Percentiles rank a stretch among this genome's conserved stretches.
phyloP scores from a whole-genome alignment of 73 alveolate species.

The Tetrahymena thermophila region DNA sequence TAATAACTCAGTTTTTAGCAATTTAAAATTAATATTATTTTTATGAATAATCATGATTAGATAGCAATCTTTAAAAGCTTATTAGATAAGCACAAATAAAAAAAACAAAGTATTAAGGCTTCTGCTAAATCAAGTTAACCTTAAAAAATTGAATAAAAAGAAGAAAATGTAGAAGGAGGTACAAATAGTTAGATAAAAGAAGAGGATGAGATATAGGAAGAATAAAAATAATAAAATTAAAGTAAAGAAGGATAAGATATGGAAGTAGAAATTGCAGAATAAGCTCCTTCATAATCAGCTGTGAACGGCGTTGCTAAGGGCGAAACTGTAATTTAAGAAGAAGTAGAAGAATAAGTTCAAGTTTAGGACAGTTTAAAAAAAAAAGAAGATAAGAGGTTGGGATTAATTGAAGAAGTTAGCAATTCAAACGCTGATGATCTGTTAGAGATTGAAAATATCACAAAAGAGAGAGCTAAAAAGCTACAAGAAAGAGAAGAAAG shows the following conservation, averaged over 20 bases:
- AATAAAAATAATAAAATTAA: conserved; percentile 3
- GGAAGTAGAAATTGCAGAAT: not conserved
- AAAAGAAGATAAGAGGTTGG: not conserved
- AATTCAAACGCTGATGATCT: conserved; percentile 4
- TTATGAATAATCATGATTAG: not conserved
- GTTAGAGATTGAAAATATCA: not conserved
- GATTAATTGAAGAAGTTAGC: conserved; percentile 2
- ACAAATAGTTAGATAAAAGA: not conserved
- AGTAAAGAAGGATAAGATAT: not conserved
- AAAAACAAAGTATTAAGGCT: conserved; percentile 10
- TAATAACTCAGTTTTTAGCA: not conserved
- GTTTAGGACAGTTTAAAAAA: not conserved
- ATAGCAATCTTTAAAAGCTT: not conserved
- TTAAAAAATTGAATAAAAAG: conserved; percentile 11
- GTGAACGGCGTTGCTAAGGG: not conserved
- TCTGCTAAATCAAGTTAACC: not conserved
- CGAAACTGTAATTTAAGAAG: not conserved
- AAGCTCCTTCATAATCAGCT: not conserved
- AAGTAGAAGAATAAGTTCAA: not conserved
- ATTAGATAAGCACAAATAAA: conserved; percentile 9
- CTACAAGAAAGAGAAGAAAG: conserved; percentile 28
- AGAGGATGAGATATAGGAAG: conserved; percentile 14
- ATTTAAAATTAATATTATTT: not conserved
- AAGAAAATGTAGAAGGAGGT: not conserved
- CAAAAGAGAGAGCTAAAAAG: conserved; percentile 19